phyloP scores from a whole-genome alignment of 2,329 filamentous ascomycete species.

The Meredithiella fracta region DNA sequence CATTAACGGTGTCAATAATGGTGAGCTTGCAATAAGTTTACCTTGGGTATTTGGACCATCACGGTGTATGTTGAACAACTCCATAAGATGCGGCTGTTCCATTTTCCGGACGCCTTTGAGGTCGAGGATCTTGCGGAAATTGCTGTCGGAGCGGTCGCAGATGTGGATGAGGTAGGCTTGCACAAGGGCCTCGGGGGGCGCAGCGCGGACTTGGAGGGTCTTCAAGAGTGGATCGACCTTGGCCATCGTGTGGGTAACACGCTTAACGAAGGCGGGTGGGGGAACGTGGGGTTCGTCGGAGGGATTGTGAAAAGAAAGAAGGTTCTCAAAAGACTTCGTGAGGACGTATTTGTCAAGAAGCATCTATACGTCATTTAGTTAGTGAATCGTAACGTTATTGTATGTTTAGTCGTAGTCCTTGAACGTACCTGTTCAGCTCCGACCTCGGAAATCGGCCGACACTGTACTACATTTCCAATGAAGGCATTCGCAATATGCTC shows the following conservation, averaged over 20 bases:
- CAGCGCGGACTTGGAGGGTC: conserved; percentile 83
- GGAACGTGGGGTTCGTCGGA: conserved; percentile 23
- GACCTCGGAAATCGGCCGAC: conserved; percentile 78
- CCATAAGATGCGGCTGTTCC: conserved; percentile 68
- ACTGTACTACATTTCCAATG: conserved; percentile 70
- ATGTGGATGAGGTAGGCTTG: conserved; percentile 98
- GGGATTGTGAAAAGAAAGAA: conserved; percentile 43
- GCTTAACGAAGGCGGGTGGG: conserved; percentile 57
- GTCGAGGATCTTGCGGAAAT: conserved; percentile 92
- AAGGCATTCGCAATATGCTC: conserved; percentile 70
- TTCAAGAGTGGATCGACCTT: conserved; percentile 88
- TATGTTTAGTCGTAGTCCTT: background rate
- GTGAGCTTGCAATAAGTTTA: conserved; percentile 52
- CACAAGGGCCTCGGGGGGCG: conserved; percentile 81
- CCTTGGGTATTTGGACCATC: conserved; percentile 53
- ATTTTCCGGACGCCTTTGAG: conserved; percentile 79
- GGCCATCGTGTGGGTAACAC: conserved; percentile 67
- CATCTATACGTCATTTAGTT: conserved; percentile 43
- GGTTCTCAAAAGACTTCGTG: conserved; percentile 58
- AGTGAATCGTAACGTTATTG: conserved; percentile 14
- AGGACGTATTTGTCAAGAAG: conserved; percentile 85
- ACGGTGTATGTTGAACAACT: conserved; percentile 67
- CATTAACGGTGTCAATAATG: conserved; percentile 54
- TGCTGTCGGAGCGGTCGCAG: conserved; percentile 77
- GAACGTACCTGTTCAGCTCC: conserved; percentile 70